Evolutionary conservation across 768 basidiomycete genomes (phyloP).

Genomic region (Pulveroboletus sp.): DNA sequence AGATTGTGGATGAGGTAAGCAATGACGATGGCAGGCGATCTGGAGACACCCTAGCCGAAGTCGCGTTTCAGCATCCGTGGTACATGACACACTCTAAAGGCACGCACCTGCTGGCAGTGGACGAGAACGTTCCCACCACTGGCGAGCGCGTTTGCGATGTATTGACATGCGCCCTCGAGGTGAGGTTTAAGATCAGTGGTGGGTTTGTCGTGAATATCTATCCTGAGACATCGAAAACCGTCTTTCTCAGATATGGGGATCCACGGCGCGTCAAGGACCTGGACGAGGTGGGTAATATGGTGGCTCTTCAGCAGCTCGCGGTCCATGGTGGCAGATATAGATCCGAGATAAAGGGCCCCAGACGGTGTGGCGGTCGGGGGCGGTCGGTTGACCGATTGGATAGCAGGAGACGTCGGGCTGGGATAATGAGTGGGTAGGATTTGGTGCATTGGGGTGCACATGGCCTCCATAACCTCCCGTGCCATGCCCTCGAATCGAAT

Average conservation of each 20-base stretch:
- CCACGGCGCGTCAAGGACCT: conserved; percentile 67
- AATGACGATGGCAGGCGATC: conserved; percentile 70
- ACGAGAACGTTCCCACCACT: conserved; percentile 66
- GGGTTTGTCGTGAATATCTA: conserved; percentile 62
- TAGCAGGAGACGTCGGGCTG: conserved; percentile 13
- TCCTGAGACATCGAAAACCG: conserved; percentile 54
- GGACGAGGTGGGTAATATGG: conserved; percentile 57
- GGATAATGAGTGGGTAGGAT: conserved; percentile 46
- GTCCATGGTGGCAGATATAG: conserved; percentile 58
- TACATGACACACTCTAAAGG: not conserved
- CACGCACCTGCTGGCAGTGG: conserved; percentile 75
- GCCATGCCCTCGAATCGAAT: conserved; percentile 75
- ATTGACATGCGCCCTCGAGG: conserved; percentile 61
- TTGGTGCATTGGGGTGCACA: conserved; percentile 83
- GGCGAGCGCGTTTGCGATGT: conserved; percentile 60
- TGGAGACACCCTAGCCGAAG: conserved; percentile 62
- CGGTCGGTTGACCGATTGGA: conserved; percentile 14
- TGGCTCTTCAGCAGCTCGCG: conserved; percentile 45
- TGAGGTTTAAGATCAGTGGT: conserved; percentile 62
- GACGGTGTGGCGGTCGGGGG: conserved; percentile 13
- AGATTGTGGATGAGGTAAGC: conserved; percentile 76
- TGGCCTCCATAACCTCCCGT: conserved; percentile 74
- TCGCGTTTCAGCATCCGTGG: not conserved
- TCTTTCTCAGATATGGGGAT: conserved; percentile 44
- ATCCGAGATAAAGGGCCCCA: conserved; percentile 68